A percentile compares a stretch with the other conserved stretches of the same genome.
phyloP scores from a whole-genome alignment of 768 basidiomycete genomes.

The Mycena capillaripes region DNA sequence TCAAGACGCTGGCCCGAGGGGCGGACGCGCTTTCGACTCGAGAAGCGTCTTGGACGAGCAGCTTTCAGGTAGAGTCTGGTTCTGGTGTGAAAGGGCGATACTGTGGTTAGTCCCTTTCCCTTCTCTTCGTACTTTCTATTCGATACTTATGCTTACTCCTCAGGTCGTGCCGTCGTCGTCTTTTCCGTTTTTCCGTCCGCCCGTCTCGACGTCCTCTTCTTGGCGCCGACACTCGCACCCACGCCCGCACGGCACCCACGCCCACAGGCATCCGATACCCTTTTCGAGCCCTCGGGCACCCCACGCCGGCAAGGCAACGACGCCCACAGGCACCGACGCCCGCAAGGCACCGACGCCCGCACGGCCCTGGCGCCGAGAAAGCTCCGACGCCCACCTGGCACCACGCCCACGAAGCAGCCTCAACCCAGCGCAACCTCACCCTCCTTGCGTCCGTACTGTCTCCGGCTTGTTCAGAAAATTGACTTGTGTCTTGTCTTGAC shows the following conservation, averaged over 20 bases:
- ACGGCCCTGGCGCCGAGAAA: background rate
- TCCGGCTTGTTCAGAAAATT: no score
- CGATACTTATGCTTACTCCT: background rate
- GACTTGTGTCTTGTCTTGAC: no score
- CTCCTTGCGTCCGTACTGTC: no score
- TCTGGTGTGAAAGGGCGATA: background rate
- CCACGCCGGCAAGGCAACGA: conserved; percentile 16
- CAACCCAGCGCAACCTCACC: no score
- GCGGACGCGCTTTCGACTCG: conserved; percentile 26
- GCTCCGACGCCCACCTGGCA: background rate
- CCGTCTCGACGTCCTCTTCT: conserved; percentile 2
- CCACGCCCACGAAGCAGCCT: background rate
- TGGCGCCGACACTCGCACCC: background rate
- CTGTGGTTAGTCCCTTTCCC: background rate
- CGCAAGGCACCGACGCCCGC: background rate
- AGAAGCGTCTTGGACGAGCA: conserved; percentile 16
- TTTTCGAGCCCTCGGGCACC: background rate
- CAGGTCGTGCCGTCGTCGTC: background rate
- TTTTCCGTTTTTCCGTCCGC: background rate
- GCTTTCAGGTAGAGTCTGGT: conserved; percentile 1
- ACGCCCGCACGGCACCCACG: conserved; percentile 14
- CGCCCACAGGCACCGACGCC: conserved; percentile 7
- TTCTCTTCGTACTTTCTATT: background rate
- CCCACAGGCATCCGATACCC: conserved; percentile 2
- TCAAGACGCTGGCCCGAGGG: conserved; percentile 14